Evolutionary conservation across 2,329 filamentous ascomycete species (phyloP), one percentile per base, ranked within the genome.

Genomic region (Zelopaecilomyces penicillatus): DNA sequence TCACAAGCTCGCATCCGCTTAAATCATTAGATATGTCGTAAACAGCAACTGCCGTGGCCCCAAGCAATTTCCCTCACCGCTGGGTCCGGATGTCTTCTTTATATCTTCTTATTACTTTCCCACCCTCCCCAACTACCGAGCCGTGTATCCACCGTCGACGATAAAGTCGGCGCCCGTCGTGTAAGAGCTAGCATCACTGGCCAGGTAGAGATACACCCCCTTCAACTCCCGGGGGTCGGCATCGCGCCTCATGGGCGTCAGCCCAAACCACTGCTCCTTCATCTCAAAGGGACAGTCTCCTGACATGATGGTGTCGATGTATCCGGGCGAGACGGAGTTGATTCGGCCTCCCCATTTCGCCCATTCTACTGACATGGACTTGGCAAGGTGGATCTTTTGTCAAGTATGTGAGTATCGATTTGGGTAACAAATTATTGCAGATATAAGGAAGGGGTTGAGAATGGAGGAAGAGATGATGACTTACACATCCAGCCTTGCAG

Each of bases 341-440:
- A 69, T 65, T n/a, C 66, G 57, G 37, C 60, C 62, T 28, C 61
- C 59, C 49, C 67, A 67, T 41, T 68, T 64, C 1, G 63, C 65
- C 67, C 67, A 71, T 48, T 71, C 68, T 6, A 70, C 68, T 3
- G 67, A 59, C 10, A 70, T 52, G 39, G 59, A 64, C 53, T 65
- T 66, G n/a, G 62, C 58, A 12, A 71, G 54, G 39, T 69, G 68
- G 3, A 68, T 60, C 3, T 19, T 19, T 19, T 19, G 19, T 19
- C 19, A 19, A 19, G 19, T 19, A 19, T 19, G 19, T 19, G 19
- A 19, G 19, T 19, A 19, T 19, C 19, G 19, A 19, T 19, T 19
- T 19, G 19, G 19, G 19, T 19, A 19, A 19, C 19, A 19, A 19
- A 19, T 19, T 3, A 19, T 19, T 3, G 19, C 19, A 19, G 19